Conservation (phyloP, 1,284 basidiomycete genomes). For the Malassezia pachydermatis region DNA sequence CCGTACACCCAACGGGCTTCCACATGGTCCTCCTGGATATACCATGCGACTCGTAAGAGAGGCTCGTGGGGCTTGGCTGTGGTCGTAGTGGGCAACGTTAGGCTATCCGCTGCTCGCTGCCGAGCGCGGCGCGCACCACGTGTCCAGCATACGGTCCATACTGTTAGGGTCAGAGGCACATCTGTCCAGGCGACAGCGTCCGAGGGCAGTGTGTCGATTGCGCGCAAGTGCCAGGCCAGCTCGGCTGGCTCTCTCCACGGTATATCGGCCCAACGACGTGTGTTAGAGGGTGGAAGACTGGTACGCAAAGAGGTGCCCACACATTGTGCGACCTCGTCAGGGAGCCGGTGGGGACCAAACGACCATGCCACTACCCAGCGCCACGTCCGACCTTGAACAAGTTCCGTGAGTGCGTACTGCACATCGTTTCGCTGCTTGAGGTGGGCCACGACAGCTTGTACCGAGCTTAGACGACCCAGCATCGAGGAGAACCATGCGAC, state of each 20-base stretch:
- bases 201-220: not conserved
- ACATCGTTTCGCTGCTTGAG: conserved; percentile 57
- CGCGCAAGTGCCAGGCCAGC: not conserved
- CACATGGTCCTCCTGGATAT: not conserved
- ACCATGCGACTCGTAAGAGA: not conserved
- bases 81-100: too few species aligned
- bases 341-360: conserved; percentile 56
- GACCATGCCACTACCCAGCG: conserved; percentile 86
- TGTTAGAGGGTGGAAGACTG: not conserved
- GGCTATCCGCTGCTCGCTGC: conserved; percentile 1
- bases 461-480: conserved; percentile 70
- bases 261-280: not conserved
- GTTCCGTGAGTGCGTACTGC: conserved; percentile 74
- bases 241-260: not conserved
- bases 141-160: conserved; percentile 15
- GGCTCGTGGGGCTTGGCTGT: not conserved
- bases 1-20: conserved; percentile 16
- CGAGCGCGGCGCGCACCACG: conserved; percentile 16
- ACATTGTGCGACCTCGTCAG: conserved; percentile 7
- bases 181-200: conserved; percentile 6
- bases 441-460: conserved; percentile 56
- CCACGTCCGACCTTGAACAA: conserved; percentile 71
- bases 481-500: conserved; percentile 72
- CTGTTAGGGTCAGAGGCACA: not conserved
- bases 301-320: conserved; percentile 26